Conservation (phyloP, 2,329 filamentous ascomycete species). For the Rhynchosporium agropyri region DNA sequence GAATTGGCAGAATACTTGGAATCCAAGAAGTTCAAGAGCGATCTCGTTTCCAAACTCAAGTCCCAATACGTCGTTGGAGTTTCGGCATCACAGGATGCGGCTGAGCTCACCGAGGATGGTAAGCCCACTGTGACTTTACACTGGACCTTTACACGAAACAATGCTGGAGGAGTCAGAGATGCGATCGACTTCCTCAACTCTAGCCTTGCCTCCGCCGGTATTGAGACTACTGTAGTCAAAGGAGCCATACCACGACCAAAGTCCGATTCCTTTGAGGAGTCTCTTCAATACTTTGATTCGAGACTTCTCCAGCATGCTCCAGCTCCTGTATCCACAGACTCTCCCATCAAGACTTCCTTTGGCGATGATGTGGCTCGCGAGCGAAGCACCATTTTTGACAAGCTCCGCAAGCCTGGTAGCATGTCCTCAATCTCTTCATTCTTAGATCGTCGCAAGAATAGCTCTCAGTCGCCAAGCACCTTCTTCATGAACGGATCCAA, state of each 20-base stretch:
- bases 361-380: constrained; percentile 79
- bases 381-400: constrained; percentile 83
- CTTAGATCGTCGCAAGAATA: constrained; percentile 92
- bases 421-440: constrained; percentile 97
- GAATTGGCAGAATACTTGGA: constrained; percentile 81
- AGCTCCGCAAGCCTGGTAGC: constrained; percentile 90
- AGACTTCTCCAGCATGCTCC: constrained; percentile 94
- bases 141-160: constrained; percentile 92
- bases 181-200: constrained; percentile 93
- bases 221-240: constrained; percentile 86
- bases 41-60: constrained; percentile 82
- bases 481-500: constrained; percentile 91
- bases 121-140: constrained; percentile 64
- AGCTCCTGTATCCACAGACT: constrained; percentile 77
- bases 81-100: constrained; percentile 66
- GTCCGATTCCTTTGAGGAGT: constrained; percentile 98
- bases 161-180: constrained; percentile 91
- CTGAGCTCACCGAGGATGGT: constrained; percentile 60
- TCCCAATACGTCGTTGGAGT: constrained; percentile 91
- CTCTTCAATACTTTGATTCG: constrained; percentile 93
- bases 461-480: constrained; percentile 76
- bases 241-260: constrained; percentile 97
- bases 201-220: constrained; percentile 81
- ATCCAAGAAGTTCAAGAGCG: constrained; percentile 77
- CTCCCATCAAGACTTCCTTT: constrained; percentile 83